A percentile compares a stretch with the other conserved stretches of the same genome.
These are phyloP conservation scores for Digitaria exilis DNA, from an alignment of 202 grass and related monocot genomes.

Conservation along the genomic window DNA sequence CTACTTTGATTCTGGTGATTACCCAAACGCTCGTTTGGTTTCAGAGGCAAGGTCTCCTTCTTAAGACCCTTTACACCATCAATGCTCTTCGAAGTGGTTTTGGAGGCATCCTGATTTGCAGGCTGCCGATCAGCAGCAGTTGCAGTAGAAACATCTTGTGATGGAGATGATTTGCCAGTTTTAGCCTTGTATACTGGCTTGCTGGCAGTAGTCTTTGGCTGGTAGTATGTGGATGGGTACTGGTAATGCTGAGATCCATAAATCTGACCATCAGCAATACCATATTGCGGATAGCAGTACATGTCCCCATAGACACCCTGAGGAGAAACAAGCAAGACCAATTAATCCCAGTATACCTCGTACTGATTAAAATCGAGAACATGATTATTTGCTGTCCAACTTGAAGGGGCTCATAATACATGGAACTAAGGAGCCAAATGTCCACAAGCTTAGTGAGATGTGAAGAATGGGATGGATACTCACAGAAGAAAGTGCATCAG, in stretches of 20 bases:
- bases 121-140: slow-evolving; percentile 39
- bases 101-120: slow-evolving; percentile 41
- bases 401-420: background rate
- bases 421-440: background rate
- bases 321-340: slow-evolving; percentile 24
- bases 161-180: slow-evolving; percentile 12
- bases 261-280: slow-evolving; percentile 55
- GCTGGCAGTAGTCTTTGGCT: slow-evolving; percentile 45
- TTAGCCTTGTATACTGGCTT: slow-evolving; percentile 52
- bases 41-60: slow-evolving; percentile 38
- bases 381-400: background rate
- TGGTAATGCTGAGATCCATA: slow-evolving; percentile 73
- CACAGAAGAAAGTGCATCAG: slow-evolving; percentile 47
- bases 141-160: slow-evolving; percentile 43
- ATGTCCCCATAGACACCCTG: slow-evolving; percentile 78
- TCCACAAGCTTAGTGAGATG: background rate
- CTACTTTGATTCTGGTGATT: slow-evolving; percentile 57
- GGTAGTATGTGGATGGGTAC: slow-evolving; percentile 56
- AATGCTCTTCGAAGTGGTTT: slow-evolving; percentile 35
- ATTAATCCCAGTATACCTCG: background rate
- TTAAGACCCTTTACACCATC: slow-evolving; percentile 45
- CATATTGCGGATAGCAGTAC: slow-evolving; percentile 71
- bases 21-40: slow-evolving; percentile 34
- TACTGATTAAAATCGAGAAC: background rate
- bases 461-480: slow-evolving; percentile 17